phyloP scores from a whole-genome alignment of 495 filamentous ascomycete genomes.

The Neurospora sp. region DNA sequence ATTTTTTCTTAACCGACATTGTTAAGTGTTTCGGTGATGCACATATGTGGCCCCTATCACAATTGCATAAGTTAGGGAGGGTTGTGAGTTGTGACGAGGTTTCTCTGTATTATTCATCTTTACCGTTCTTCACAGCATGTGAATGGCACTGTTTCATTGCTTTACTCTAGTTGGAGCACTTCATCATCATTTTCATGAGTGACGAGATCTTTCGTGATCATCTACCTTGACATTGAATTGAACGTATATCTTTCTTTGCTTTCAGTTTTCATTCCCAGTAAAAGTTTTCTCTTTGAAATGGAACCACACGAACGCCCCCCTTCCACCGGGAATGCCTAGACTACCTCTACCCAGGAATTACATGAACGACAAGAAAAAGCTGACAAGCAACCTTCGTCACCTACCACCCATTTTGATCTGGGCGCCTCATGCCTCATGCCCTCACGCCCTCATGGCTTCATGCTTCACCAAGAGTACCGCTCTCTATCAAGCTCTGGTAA shows the following conservation, averaged over 20 bases:
- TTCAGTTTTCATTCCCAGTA: neutral
- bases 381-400: conserved; percentile 13
- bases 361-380: neutral
- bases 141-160: neutral
- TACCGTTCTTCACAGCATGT: neutral
- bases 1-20: neutral
- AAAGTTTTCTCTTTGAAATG: neutral
- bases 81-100: neutral
- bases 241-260: neutral
- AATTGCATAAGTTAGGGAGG: neutral
- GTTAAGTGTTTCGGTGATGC: neutral
- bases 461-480: conserved; percentile 59
- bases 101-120: neutral
- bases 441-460: conserved; percentile 1
- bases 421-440: conserved; percentile 4
- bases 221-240: neutral
- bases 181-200: neutral
- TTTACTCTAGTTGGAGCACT: neutral
- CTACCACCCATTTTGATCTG: neutral
- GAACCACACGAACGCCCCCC: neutral
- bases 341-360: neutral
- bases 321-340: neutral
- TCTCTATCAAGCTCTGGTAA: conserved; percentile 78
- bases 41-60: neutral
- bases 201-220: neutral